Evolutionary conservation across 2,329 filamentous ascomycete genomes (phyloP).

Genomic region (Colletotrichum coccodes): DNA sequence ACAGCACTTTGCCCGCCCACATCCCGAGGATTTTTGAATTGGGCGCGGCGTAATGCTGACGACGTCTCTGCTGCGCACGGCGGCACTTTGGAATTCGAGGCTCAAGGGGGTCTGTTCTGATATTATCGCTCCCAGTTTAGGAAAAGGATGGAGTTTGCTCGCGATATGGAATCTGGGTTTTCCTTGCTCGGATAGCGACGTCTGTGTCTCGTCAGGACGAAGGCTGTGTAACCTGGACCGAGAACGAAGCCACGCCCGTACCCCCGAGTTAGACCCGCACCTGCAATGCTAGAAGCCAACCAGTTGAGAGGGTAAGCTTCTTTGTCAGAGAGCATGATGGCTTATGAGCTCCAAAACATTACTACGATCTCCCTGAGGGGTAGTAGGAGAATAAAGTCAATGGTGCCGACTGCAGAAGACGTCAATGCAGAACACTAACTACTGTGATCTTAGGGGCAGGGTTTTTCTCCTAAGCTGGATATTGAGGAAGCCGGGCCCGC

Average conservation of each 20-base stretch:
- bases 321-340: too few species aligned
- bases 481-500: too few species aligned
- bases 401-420: not conserved
- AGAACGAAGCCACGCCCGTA: not conserved
- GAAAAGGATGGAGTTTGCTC: not conserved
- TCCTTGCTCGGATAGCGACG: not conserved
- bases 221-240: not conserved
- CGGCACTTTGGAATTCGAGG: not conserved
- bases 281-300: not conserved
- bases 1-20: conserved; percentile 14
- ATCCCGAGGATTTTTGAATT: conserved; percentile 8
- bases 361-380: not conserved
- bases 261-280: not conserved
- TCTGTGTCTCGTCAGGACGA: not conserved
- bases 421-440: not conserved
- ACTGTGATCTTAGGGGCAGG: too few species aligned
- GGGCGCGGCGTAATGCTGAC: not conserved
- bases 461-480: too few species aligned
- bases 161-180: too few species aligned
- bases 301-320: too few species aligned
- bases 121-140: not conserved
- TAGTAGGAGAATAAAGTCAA: not conserved
- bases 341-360: not conserved
- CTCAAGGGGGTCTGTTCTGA: not conserved
- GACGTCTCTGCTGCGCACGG: conserved; percentile 2